A percentile compares a stretch with the other conserved stretches of the same genome.
Conservation (phyloP, 805 yeast species). For the Lipomyces anomalus region DNA sequence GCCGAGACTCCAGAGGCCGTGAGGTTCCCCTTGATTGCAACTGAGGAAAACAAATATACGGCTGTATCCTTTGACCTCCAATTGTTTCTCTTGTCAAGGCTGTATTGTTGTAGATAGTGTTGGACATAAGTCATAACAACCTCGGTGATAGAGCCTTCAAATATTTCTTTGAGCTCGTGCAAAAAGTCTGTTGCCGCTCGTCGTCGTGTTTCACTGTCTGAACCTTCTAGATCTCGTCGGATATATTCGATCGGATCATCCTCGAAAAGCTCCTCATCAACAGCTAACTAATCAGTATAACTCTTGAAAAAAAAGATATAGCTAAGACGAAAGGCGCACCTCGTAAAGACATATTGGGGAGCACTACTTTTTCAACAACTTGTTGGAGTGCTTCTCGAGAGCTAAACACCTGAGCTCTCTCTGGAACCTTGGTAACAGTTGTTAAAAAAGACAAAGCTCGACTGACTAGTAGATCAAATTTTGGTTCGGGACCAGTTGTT, state of each 20-base stretch:
- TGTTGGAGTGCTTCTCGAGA: constrained; percentile 59
- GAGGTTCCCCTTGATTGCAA: constrained; percentile 88
- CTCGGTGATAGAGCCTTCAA: constrained; percentile 67
- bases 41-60: constrained; percentile 73
- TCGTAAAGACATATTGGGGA: constrained; percentile 83
- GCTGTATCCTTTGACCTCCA: constrained; percentile 91
- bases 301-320: background rate
- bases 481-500: constrained; percentile 59
- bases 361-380: constrained; percentile 72
- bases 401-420: constrained; percentile 56
- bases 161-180: constrained; percentile 74
- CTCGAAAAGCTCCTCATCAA: constrained; percentile 89
- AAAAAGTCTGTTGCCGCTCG: constrained; percentile 89
- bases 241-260: constrained; percentile 95
- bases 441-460: constrained; percentile 77
- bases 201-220: constrained; percentile 88
- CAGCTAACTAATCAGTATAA: constrained; percentile 36
- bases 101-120: constrained; percentile 53
- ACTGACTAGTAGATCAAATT: constrained; percentile 78
- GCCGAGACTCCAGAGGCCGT: constrained; percentile 82
- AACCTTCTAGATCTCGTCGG: constrained; percentile 89
- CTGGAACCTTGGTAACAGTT: constrained; percentile 66
- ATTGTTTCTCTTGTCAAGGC: constrained; percentile 40
- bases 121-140: constrained; percentile 69
- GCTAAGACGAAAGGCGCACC: background rate